Conservation (phyloP, 129 eudicot genomes). For the Tagetes patula region DNA sequence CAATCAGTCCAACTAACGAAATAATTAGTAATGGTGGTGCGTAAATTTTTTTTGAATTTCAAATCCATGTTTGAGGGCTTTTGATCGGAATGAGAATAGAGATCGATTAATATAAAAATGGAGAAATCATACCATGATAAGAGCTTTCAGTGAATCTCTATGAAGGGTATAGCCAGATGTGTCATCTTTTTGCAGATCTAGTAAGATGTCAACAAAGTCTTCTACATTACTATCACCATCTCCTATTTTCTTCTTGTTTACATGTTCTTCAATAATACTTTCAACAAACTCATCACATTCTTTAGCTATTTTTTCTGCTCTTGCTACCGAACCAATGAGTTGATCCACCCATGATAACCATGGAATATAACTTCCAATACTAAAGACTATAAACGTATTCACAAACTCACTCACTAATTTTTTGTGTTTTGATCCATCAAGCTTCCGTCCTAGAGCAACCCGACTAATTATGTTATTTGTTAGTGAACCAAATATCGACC, state of each 20-base stretch:
- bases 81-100: no score
- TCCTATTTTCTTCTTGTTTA: background rate
- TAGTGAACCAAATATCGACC: background rate
- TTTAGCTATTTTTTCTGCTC: background rate
- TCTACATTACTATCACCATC: background rate
- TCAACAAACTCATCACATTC: constrained; percentile 9
- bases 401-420: background rate
- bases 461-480: constrained; percentile 5
- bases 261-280: background rate
- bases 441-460: background rate
- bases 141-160: background rate
- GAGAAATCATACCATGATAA: background rate
- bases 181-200: background rate
- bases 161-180: background rate
- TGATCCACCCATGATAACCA: constrained; percentile 11
- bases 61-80: no score
- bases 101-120: background rate
- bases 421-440: background rate
- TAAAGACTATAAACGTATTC: background rate
- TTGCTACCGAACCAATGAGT: background rate
- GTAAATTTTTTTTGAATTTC: no score
- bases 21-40: no score
- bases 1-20: no score
- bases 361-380: background rate
- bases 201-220: constrained; percentile 3